A percentile compares a stretch with the other conserved stretches of the same genome.
Evolutionary conservation across 2,329 filamentous ascomycete genomes (phyloP).

Genomic region (Phaeoacremonium minimum): DNA sequence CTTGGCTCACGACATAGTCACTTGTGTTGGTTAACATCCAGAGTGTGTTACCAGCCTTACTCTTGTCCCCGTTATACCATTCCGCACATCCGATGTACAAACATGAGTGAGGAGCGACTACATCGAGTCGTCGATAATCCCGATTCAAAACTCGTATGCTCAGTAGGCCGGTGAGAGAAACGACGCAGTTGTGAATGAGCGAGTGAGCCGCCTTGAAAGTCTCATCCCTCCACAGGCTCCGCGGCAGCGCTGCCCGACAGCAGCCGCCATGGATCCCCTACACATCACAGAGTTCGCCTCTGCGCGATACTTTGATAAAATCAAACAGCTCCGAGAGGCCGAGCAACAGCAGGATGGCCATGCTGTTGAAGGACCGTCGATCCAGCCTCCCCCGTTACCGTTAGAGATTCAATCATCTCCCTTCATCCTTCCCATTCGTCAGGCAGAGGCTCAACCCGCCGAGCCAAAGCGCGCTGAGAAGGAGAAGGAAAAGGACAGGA

Average conservation of each 20-base stretch:
- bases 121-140: conserved; percentile 14
- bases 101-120: conserved; percentile 24
- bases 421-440: conserved; percentile 22
- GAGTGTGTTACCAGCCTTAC: too few species aligned
- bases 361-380: conserved; percentile 13
- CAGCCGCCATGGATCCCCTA: conserved; percentile 52
- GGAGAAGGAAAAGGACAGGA: conserved; percentile 9
- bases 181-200: background rate
- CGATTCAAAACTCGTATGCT: conserved; percentile 2
- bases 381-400: conserved; percentile 19
- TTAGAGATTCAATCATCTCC: too few species aligned
- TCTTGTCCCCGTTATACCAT: too few species aligned
- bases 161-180: background rate
- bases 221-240: conserved; percentile 8
- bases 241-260: conserved; percentile 13
- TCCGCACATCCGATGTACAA: conserved; percentile 19
- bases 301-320: conserved; percentile 58
- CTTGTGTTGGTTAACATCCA: too few species aligned
- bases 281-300: conserved; percentile 65
- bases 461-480: conserved; percentile 19
- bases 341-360: conserved; percentile 34
- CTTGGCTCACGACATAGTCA: too few species aligned
- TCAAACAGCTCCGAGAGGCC: conserved; percentile 49
- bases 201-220: conserved; percentile 10
- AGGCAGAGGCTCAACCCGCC: conserved; percentile 8